These are phyloP conservation scores for Kluyveromyces nonfermentans DNA, from an alignment of 805 yeast genomes.

Conservation along the genomic window DNA sequence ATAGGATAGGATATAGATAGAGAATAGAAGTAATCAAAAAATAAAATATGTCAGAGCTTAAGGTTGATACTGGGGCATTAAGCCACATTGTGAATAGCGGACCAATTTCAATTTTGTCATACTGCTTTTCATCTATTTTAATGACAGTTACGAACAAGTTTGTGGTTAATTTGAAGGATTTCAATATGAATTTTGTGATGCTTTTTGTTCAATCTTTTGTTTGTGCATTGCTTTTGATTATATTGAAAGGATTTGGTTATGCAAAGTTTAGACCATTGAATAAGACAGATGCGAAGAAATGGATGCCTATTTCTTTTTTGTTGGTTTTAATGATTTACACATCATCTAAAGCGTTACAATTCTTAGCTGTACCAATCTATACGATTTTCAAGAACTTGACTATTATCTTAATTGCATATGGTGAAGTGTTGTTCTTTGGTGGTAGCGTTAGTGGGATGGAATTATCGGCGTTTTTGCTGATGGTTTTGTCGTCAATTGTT, in stretches of 20 bases:
- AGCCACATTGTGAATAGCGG: constrained; percentile 37
- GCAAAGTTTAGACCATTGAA: constrained; percentile 84
- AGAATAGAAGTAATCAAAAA: no score
- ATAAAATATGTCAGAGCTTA: constrained; percentile 26
- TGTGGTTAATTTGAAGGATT: constrained; percentile 65
- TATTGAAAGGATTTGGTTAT: constrained; percentile 63
- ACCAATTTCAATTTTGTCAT: constrained; percentile 61
- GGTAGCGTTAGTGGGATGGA: constrained; percentile 88
- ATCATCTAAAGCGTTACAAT: constrained; percentile 88
- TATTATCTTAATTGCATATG: constrained; percentile 92
- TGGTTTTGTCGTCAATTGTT: constrained; percentile 92
- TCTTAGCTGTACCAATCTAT: constrained; percentile 86
- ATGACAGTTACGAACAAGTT: constrained; percentile 98
- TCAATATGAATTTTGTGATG: constrained; percentile 78
- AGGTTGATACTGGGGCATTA: constrained; percentile 16
- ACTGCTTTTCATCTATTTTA: constrained; percentile 89
- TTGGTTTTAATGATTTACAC: constrained; percentile 94
- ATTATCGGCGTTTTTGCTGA: constrained; percentile 74
- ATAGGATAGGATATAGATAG: no score
- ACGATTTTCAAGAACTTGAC: constrained; percentile 97
- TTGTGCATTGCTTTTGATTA: constrained; percentile 63
- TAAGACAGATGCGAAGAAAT: constrained; percentile 81
- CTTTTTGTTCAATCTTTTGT: constrained; percentile 83
- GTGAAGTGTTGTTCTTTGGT: constrained; percentile 96
- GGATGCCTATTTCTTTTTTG: constrained; percentile 88